These are phyloP conservation scores for Raffaelea albimanens DNA, from an alignment of 2,329 filamentous ascomycete species.

Conservation along the genomic window DNA sequence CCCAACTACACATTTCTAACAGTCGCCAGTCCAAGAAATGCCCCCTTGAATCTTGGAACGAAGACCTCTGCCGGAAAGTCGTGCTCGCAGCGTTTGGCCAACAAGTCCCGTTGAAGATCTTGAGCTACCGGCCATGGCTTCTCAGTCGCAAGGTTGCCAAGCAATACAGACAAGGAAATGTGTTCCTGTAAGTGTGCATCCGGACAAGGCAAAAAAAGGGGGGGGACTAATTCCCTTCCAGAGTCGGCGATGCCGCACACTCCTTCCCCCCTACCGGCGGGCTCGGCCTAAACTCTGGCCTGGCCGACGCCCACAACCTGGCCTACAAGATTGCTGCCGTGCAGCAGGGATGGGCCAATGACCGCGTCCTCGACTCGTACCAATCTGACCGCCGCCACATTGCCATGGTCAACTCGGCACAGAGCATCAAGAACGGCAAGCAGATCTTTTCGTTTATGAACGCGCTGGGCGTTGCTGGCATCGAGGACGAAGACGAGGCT, in stretches of 20 bases:
- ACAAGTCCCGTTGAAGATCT: background rate
- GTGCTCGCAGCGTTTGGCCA: background rate
- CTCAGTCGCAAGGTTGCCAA: background rate
- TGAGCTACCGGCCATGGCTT: background rate
- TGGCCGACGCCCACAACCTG: background rate
- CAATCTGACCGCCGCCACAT: background rate
- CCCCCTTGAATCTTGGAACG: background rate
- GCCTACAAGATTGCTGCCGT: background rate
- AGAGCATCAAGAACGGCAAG: background rate
- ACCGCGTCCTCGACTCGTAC: background rate
- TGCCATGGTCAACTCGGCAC: background rate
- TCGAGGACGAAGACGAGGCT: background rate
- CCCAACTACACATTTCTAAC: background rate
- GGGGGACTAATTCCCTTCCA: background rate
- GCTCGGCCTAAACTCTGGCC: background rate
- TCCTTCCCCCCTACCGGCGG: background rate
- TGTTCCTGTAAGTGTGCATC: background rate
- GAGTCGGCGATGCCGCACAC: background rate
- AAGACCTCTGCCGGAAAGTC: background rate
- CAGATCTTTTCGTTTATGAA: background rate
- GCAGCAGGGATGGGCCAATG: background rate
- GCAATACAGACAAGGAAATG: background rate
- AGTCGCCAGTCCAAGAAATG: background rate
- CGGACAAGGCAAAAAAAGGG: background rate
- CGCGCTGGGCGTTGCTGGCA: background rate